These are phyloP conservation scores for Monosporozyma servazzii DNA, from an alignment of 805 yeast species.

Conservation along the genomic window DNA sequence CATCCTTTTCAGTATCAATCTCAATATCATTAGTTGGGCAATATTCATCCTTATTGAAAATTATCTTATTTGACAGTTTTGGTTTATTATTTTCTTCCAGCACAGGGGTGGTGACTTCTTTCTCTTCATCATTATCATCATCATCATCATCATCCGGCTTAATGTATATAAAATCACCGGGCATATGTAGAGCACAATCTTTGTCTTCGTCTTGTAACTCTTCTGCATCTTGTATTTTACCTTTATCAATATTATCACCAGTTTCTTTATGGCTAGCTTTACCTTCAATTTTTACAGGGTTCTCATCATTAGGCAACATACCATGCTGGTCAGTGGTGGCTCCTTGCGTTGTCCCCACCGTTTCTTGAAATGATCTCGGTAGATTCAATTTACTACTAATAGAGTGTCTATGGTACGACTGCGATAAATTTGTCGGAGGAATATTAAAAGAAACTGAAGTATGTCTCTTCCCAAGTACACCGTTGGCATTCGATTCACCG, in stretches of 20 bases:
- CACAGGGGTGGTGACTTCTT: not conserved
- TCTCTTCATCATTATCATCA: not conserved
- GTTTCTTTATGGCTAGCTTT: not conserved
- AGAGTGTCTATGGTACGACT: conserved; percentile 42
- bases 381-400: conserved; percentile 40
- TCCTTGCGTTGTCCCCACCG: not conserved
- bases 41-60: conserved; percentile 1
- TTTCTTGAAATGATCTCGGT: conserved; percentile 3
- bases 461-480: not conserved
- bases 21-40: not conserved
- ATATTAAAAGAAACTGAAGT: conserved; percentile 4
- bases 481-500: not conserved
- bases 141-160: conserved; percentile 5
- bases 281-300: not conserved
- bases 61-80: not conserved
- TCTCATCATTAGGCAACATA: not conserved
- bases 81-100: conserved; percentile 3
- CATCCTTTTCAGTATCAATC: conserved; percentile 43
- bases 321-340: not conserved
- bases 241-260: not conserved
- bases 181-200: conserved; percentile 28
- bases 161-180: conserved; percentile 29
- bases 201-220: conserved; percentile 16
- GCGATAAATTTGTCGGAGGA: conserved; percentile 16
- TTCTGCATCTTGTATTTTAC: not conserved